phyloP scores from a whole-genome alignment of 1,284 basidiomycete species.

The Stygiomarasmius scandens region DNA sequence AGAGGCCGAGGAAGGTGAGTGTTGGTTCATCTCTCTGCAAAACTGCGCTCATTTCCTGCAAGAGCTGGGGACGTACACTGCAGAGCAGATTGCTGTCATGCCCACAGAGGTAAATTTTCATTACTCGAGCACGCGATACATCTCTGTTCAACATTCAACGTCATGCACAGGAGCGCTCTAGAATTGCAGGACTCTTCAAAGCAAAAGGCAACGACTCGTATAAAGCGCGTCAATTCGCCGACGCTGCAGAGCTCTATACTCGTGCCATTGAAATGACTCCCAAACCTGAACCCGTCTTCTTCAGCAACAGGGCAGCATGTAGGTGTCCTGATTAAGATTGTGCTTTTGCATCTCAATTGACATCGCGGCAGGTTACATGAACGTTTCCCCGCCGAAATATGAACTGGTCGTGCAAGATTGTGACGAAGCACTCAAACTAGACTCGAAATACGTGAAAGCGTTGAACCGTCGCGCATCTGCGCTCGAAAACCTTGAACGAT shows the following conservation, averaged over 20 bases:
- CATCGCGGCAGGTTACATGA: slow-evolving; percentile 75
- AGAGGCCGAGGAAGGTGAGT: slow-evolving; percentile 46
- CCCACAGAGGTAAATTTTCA: slow-evolving; percentile 50
- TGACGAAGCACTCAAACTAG: slow-evolving; percentile 85
- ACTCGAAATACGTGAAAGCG: slow-evolving; percentile 91
- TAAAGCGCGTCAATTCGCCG: slow-evolving; percentile 74
- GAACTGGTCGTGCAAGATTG: slow-evolving; percentile 92
- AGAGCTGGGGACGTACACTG: slow-evolving; percentile 33
- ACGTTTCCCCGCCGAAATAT: slow-evolving; percentile 83
- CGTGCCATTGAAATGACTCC: slow-evolving; percentile 88
- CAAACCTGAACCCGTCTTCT: slow-evolving; percentile 91
- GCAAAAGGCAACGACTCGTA: slow-evolving; percentile 90
- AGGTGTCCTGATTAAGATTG: slow-evolving; percentile 28
- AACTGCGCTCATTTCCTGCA: slow-evolving; percentile 20
- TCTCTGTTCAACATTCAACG: slow-evolving; percentile 3
- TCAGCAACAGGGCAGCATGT: slow-evolving; percentile 98
- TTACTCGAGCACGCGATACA: background rate
- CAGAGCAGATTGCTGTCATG: slow-evolving; percentile 61
- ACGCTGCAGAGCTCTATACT: slow-evolving; percentile 87
- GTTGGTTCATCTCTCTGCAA: slow-evolving; percentile 34
- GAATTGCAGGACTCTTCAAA: slow-evolving; percentile 83
- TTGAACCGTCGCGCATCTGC: slow-evolving; percentile 92
- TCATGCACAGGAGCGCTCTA: slow-evolving; percentile 65
- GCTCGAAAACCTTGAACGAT: slow-evolving; percentile 77
- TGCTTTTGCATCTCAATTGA: slow-evolving; percentile 5